Evolutionary conservation across 2,329 filamentous ascomycete genomes (phyloP).

Genomic region (Claviceps humidiphila): DNA sequence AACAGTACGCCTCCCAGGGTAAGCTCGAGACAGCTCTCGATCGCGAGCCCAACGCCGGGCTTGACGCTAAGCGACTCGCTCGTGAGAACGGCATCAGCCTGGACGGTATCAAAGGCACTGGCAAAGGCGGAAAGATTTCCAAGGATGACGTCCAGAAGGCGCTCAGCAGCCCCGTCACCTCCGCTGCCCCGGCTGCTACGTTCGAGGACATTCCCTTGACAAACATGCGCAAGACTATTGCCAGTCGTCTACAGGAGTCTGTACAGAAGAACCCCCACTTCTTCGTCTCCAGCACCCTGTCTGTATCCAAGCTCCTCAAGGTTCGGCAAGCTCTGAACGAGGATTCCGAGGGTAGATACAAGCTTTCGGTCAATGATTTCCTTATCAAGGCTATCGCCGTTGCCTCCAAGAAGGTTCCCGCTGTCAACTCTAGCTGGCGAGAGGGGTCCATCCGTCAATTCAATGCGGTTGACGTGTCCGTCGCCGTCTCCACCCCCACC

Average conservation of each 20-base stretch:
- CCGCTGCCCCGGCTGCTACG: slow-evolving; percentile 44
- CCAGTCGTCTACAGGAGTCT: slow-evolving; percentile 75
- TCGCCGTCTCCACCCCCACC: slow-evolving; percentile 83
- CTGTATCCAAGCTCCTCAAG: slow-evolving; percentile 90
- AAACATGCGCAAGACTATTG: slow-evolving; percentile 98
- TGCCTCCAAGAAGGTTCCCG: slow-evolving; percentile 84
- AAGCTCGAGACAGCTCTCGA: slow-evolving; percentile 74
- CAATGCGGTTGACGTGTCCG: slow-evolving; percentile 86
- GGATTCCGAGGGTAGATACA: slow-evolving; percentile 83
- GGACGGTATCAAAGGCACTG: slow-evolving; percentile 71
- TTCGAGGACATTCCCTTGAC: slow-evolving; percentile 77
- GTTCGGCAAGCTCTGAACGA: slow-evolving; percentile 88
- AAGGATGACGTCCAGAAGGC: slow-evolving; percentile 89
- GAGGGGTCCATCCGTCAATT: slow-evolving; percentile 84
- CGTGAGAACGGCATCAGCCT: slow-evolving; percentile 72
- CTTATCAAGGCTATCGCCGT: slow-evolving; percentile 89
- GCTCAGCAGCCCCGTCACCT: slow-evolving; percentile 38
- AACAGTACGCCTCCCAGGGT: slow-evolving; percentile 63
- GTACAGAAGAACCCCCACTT: slow-evolving; percentile 94
- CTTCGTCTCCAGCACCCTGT: slow-evolving; percentile 85
- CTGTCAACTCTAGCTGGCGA: slow-evolving; percentile 92
- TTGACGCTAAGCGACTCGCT: slow-evolving; percentile 68
- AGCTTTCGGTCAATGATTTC: slow-evolving; percentile 99
- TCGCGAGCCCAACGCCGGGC: slow-evolving; percentile 60
- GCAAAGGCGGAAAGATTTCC: slow-evolving; percentile 74